Conservation (phyloP, 116 monocot genomes). For the Phalaenopsis hybrid region DNA sequence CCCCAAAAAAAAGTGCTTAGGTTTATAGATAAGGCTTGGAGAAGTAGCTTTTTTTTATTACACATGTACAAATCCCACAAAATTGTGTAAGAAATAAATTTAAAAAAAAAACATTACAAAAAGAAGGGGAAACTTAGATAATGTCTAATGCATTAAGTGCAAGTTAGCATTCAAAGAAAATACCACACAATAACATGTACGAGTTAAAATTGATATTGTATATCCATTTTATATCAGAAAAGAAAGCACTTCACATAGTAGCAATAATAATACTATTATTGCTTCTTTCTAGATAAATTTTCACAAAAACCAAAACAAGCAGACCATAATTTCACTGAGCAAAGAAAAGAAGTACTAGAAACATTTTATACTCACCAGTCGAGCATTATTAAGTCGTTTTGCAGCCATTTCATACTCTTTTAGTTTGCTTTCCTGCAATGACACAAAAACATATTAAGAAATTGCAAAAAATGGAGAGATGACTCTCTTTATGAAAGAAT, state of each 20-base stretch:
- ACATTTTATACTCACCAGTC: conserved; percentile 36
- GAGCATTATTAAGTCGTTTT: conserved; percentile 58
- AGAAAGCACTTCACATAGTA: neutral
- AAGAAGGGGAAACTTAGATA: neutral
- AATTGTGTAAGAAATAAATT: neutral
- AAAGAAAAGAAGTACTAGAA: neutral
- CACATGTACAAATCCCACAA: neutral
- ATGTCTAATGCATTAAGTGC: neutral
- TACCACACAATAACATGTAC: neutral
- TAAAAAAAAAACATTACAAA: neutral
- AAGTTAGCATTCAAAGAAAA: neutral
- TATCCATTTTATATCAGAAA: neutral
- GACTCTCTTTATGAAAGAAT: neutral
- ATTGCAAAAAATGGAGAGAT: neutral
- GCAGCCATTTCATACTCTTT: conserved; percentile 84
- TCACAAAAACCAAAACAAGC: neutral
- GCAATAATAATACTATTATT: neutral
- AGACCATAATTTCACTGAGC: neutral
- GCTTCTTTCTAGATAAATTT: neutral
- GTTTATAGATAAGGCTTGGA: too few relatives aligned
- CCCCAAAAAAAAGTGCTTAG: too few relatives aligned
- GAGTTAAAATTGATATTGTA: neutral
- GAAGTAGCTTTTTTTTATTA: too few relatives aligned
- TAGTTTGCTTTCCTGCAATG: conserved; percentile 48
- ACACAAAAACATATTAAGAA: conserved; percentile 3